Conservation (phyloP, 2,329 filamentous ascomycete species). For the Phaeosphaeriaceae sp. region DNA sequence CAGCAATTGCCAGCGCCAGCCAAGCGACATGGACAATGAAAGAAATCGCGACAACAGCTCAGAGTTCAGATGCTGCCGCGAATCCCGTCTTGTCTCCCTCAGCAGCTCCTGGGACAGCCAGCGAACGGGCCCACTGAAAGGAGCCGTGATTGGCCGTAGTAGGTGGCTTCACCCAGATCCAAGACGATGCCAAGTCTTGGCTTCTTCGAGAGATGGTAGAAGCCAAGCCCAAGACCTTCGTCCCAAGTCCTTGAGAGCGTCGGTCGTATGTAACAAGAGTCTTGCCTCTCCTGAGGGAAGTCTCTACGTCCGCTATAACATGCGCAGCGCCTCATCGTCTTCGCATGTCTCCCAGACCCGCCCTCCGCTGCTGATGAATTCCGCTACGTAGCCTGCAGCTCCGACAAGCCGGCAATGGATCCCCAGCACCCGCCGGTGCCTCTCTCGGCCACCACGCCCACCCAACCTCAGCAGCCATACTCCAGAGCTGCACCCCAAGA, state of each 20-base stretch:
- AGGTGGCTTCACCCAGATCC: slow-evolving; percentile 22
- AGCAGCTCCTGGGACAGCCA: slow-evolving; percentile 19
- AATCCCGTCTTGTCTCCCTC: slow-evolving; percentile 37
- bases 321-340: slow-evolving; percentile 37
- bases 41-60: slow-evolving; percentile 10
- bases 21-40: slow-evolving; percentile 11
- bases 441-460: slow-evolving; percentile 32
- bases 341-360: slow-evolving; percentile 22
- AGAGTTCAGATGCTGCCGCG: slow-evolving; percentile 27
- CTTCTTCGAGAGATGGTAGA: slow-evolving; percentile 21
- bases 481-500: slow-evolving; percentile 18
- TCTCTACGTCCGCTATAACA: slow-evolving; percentile 42
- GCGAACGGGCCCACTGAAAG: slow-evolving; percentile 7
- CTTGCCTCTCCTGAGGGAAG: slow-evolving; percentile 45
- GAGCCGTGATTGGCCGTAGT: slow-evolving; percentile 31
- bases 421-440: slow-evolving; percentile 40
- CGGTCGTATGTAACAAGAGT: slow-evolving; percentile 42
- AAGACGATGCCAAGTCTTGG: slow-evolving; percentile 37
- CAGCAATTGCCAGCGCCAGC: slow-evolving; percentile 13
- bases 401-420: slow-evolving; percentile 40
- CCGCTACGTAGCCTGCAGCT: slow-evolving; percentile 29
- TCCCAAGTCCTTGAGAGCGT: slow-evolving; percentile 42
- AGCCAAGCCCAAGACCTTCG: slow-evolving; percentile 41
- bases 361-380: slow-evolving; percentile 34
- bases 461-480: slow-evolving; percentile 10